A percentile compares a stretch with the other conserved stretches of the same genome.
Conservation (phyloP, 1,139 yeast genomes). For the Candida anutae region DNA sequence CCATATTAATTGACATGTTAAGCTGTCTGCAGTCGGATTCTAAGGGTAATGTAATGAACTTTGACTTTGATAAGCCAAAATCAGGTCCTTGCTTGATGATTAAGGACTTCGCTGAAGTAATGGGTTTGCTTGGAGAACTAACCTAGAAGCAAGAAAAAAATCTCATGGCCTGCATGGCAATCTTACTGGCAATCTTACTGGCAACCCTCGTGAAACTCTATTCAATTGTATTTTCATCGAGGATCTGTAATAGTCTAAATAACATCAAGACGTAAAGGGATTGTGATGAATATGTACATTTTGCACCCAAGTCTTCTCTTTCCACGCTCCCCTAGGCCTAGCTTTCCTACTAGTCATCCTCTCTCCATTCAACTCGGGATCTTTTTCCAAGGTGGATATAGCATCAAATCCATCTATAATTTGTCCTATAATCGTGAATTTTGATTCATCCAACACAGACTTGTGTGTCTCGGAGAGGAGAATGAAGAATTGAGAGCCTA, state of each 20-base stretch:
- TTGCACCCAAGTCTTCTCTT: conserved; percentile 11
- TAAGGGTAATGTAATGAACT: conserved; percentile 24
- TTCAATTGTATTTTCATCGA: too few species aligned
- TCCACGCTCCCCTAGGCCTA: conserved; percentile 16
- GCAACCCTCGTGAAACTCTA: too few species aligned
- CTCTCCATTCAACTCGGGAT: conserved; percentile 6
- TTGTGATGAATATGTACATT: conserved; percentile 13
- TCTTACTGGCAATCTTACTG: too few species aligned
- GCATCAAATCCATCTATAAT: conserved; percentile 15
- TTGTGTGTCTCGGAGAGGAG: conserved; percentile 10
- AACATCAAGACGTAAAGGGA: conserved; percentile 11
- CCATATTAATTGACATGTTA: conserved; percentile 38
- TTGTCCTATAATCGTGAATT: conserved; percentile 13
- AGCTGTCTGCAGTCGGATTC: conserved; percentile 27
- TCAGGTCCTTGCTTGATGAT: conserved; percentile 24
- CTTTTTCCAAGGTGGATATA: conserved; percentile 9
- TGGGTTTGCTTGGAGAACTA: conserved; percentile 35
- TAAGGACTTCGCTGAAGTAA: conserved; percentile 37
- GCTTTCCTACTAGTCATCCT: conserved; percentile 12
- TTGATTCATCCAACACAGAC: conserved; percentile 6
- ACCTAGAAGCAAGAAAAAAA: conserved; percentile 9
- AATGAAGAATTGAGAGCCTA: conserved; percentile 18
- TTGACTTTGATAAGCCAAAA: conserved; percentile 19
- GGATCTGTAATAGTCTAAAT: too few species aligned
- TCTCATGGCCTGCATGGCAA: too few species aligned